phyloP scores from a whole-genome alignment of 208 protist genomes.

The Leptomonas seymouri region DNA sequence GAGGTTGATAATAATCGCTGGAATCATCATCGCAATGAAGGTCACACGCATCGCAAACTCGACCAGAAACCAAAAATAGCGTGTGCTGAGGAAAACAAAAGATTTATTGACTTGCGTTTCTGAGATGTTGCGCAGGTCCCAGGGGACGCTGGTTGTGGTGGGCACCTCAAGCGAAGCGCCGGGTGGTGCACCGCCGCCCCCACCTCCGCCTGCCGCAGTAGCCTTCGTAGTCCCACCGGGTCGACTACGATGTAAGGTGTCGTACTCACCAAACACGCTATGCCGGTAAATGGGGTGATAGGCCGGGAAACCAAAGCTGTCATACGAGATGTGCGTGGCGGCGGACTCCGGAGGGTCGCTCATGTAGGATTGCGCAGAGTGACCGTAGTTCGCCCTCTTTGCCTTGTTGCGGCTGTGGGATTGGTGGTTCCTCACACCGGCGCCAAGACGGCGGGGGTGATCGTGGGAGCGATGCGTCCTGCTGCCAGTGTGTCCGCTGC shows the following conservation, averaged over 20 bases:
- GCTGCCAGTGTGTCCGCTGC: neutral
- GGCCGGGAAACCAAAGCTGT: constrained; percentile 29
- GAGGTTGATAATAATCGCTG: constrained; percentile 54
- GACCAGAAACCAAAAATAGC: constrained; percentile 75
- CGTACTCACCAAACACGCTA: constrained; percentile 3
- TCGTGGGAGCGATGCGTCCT: neutral
- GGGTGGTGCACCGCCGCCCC: neutral
- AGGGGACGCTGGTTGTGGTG: constrained; percentile 49
- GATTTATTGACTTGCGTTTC: constrained; percentile 32
- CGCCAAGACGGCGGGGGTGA: neutral
- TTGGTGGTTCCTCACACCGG: neutral
- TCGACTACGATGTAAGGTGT: neutral
- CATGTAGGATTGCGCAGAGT: neutral
- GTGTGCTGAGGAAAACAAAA: constrained; percentile 59
- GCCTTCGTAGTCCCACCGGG: neutral
- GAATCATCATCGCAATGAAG: constrained; percentile 66
- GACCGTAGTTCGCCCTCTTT: constrained; percentile 1
- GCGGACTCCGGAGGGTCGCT: neutral
- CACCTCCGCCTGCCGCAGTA: neutral
- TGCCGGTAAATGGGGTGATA: constrained; percentile 32
- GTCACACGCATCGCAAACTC: constrained; percentile 69
- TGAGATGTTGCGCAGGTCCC: constrained; percentile 47
- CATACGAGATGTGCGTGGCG: constrained; percentile 17
- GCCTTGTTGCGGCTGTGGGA: neutral
- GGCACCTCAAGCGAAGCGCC: constrained; percentile 17